These are phyloP conservation scores for Sequoia sempervirens DNA, from an alignment of 75 land plant species.

Conservation along the genomic window DNA sequence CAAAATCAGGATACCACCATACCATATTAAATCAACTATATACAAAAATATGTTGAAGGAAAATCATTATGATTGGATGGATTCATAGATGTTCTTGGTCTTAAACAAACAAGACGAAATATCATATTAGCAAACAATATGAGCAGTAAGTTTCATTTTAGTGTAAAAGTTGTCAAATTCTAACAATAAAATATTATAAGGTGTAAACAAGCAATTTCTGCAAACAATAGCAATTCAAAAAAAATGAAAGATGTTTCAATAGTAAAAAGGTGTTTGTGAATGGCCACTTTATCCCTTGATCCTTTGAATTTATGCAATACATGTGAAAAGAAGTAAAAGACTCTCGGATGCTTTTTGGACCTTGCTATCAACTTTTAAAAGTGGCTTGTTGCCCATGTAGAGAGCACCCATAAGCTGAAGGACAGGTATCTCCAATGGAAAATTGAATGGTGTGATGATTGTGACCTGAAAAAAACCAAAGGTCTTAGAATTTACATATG, in stretches of 20 bases:
- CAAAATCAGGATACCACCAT: not conserved
- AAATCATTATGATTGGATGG: not conserved
- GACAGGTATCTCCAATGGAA: conserved; percentile 79
- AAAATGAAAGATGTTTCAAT: not conserved
- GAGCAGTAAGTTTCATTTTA: not conserved
- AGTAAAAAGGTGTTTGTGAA: not conserved
- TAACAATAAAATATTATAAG: not conserved
- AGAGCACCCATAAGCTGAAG: conserved; percentile 95
- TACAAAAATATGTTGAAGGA: not conserved
- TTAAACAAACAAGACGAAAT: not conserved
- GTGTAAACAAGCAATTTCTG: not conserved
- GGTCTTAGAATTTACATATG: not conserved
- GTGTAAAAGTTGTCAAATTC: not conserved
- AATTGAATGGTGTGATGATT: conserved; percentile 85
- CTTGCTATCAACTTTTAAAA: conserved; percentile 99
- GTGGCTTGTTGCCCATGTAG: conserved; percentile 98
- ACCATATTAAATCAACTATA: not conserved
- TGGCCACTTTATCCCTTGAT: not conserved
- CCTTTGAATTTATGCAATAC: not conserved
- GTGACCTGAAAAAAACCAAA: conserved; percentile 53
- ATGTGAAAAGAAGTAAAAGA: not conserved
- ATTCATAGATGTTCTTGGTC: not conserved
- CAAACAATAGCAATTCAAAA: not conserved
- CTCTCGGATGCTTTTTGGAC: conserved; percentile 22
- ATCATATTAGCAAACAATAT: not conserved